Conservation (phyloP, 441 rosid species). For the Pelargonium myrrhifolium region DNA sequence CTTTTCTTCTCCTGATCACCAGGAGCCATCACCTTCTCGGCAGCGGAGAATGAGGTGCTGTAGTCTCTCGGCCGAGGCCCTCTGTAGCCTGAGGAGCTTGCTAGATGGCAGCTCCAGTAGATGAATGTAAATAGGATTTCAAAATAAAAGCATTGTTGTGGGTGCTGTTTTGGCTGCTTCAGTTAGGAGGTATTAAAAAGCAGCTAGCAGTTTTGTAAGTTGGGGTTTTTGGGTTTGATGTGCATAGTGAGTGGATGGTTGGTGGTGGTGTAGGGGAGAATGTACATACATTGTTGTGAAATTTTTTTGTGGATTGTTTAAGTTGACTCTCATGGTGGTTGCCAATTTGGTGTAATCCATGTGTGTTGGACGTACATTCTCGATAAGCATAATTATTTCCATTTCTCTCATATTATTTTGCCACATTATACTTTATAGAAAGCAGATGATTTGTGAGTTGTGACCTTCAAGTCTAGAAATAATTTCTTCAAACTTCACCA, state of each 20-base stretch:
- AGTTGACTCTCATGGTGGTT: neutral
- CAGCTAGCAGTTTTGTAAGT: neutral
- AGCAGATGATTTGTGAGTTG: too few species aligned
- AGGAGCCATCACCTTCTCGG: conserved; percentile 29
- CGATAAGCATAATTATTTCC: neutral
- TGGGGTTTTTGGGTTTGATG: neutral
- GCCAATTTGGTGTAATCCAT: neutral
- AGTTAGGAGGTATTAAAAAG: neutral
- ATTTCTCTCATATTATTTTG: too few species aligned
- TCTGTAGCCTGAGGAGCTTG: conserved; percentile 52
- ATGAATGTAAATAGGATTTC: neutral
- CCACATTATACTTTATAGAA: too few species aligned
- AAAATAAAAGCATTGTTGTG: neutral
- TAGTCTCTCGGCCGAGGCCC: conserved; percentile 67
- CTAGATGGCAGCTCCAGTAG: conserved; percentile 28
- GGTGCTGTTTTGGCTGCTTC: neutral
- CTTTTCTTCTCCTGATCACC: conserved; percentile 41
- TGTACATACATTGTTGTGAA: neutral
- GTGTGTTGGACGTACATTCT: neutral
- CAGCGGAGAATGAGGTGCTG: conserved; percentile 45
- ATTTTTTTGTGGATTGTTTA: neutral
- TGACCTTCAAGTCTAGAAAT: too few species aligned
- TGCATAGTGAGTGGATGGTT: neutral
- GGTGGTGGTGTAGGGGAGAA: neutral
- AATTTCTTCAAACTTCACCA: too few species aligned